Conservation (phyloP, 1,284 basidiomycete genomes). For the Peniophora sp. region DNA sequence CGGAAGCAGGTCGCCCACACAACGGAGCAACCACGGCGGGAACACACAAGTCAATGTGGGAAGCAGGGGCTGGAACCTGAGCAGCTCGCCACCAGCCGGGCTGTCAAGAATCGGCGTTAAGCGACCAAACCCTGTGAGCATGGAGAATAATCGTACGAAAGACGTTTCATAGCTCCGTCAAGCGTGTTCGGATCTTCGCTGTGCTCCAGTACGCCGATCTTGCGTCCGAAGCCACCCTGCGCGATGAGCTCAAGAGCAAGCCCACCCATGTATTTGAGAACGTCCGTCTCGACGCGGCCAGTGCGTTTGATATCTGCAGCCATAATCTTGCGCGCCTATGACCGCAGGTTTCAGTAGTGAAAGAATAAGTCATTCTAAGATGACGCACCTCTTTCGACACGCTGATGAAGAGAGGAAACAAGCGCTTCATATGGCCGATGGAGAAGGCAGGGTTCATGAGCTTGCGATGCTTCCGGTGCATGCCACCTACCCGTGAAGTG, state of each 20-base stretch:
- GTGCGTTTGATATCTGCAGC: slow-evolving; percentile 4
- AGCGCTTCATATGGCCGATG: slow-evolving; percentile 14
- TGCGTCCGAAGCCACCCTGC: slow-evolving; percentile 23
- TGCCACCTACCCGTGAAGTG: slow-evolving; percentile 10
- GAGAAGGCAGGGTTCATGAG: slow-evolving; percentile 18
- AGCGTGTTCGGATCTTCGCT: too few relatives aligned
- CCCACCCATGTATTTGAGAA: slow-evolving; percentile 24
- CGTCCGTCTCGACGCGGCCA: slow-evolving; percentile 19
- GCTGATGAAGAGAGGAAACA: slow-evolving; percentile 16
- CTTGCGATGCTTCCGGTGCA: slow-evolving; percentile 17
- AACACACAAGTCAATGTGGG: slow-evolving; percentile 11
- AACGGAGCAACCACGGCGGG: slow-evolving; percentile 7
- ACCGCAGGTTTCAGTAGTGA: not conserved
- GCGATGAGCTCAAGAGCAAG: slow-evolving; percentile 19
- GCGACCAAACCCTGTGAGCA: not conserved
- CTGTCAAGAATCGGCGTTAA: not conserved
- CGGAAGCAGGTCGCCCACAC: slow-evolving; percentile 13
- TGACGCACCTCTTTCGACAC: slow-evolving; percentile 11
- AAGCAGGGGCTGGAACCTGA: not conserved
- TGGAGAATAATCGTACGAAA: slow-evolving; percentile 16
- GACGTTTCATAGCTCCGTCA: slow-evolving; percentile 14
- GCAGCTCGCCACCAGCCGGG: not conserved
- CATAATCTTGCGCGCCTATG: slow-evolving; percentile 15
- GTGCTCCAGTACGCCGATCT: slow-evolving; percentile 25
- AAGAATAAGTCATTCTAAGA: not conserved